Percentiles rank a stretch among this genome's conserved stretches.
phyloP scores from a whole-genome alignment of 192 early-diverging fungal genomes.

The Backusella morwellensis region DNA sequence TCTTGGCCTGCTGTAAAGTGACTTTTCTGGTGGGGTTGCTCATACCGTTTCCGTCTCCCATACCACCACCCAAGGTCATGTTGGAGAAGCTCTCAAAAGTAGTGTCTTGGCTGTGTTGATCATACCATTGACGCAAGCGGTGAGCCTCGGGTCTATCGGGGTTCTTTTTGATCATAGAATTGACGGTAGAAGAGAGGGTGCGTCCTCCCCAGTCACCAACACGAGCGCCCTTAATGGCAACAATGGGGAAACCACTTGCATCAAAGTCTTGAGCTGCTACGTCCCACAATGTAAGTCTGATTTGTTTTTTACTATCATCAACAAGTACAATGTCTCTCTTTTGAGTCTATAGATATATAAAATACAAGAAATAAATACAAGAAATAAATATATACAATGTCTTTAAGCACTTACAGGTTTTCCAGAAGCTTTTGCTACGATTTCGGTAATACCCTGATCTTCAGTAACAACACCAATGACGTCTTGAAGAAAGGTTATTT shows the following conservation, averaged over 20 bases:
- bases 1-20: not conserved
- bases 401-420: conserved; percentile 47
- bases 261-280: conserved; percentile 69
- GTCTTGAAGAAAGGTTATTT: conserved; percentile 49
- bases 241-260: conserved; percentile 48
- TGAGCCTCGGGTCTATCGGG: conserved; percentile 80
- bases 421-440: conserved; percentile 58
- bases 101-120: not conserved
- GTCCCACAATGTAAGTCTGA: conserved; percentile 88
- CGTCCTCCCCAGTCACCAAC: conserved; percentile 87
- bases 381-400: not conserved
- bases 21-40: not conserved
- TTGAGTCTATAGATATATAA: conserved; percentile 44
- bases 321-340: conserved; percentile 86
- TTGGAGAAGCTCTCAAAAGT: conserved; percentile 28
- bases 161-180: conserved; percentile 53
- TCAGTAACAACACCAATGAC: conserved; percentile 76
- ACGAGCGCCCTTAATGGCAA: conserved; percentile 83
- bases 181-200: conserved; percentile 49
- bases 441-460: conserved; percentile 50
- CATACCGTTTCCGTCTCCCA: not conserved
- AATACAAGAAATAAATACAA: not conserved
- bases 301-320: conserved; percentile 68
- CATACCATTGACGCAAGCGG: conserved; percentile 72
- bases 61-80: conserved; percentile 28